These are phyloP conservation scores for Condylostoma magnum DNA, from an alignment of 169 alveolate species.

Conservation along the genomic window DNA sequence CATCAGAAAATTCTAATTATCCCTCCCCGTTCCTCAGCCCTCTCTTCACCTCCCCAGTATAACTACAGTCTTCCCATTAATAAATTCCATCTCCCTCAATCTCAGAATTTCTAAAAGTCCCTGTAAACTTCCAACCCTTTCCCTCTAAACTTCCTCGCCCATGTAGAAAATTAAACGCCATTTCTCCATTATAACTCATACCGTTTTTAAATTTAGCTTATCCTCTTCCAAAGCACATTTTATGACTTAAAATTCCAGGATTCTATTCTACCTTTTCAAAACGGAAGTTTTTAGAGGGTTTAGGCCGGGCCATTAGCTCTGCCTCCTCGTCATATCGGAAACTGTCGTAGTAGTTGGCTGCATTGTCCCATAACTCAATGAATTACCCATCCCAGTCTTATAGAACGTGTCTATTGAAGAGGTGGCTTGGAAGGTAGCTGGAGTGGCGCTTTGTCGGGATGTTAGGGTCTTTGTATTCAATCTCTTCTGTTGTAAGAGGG, in stretches of 20 bases:
- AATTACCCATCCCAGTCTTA: conserved; percentile 10
- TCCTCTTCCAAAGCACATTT: conserved; percentile 74
- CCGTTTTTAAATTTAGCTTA: conserved; percentile 73
- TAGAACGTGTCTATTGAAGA: background rate
- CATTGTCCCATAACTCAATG: conserved; percentile 25
- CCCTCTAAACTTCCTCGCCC: conserved; percentile 73
- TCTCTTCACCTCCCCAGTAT: conserved; percentile 63
- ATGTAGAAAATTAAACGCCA: conserved; percentile 62
- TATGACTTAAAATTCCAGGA: conserved; percentile 36
- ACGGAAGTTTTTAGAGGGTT: conserved; percentile 11
- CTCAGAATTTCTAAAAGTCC: conserved; percentile 62
- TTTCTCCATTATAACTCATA: conserved; percentile 65
- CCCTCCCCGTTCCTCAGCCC: conserved; percentile 77
- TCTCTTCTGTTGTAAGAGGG: conserved; percentile 28
- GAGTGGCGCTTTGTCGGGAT: conserved; percentile 26
- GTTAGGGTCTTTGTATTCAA: conserved; percentile 19
- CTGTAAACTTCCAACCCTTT: conserved; percentile 64
- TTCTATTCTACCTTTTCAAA: conserved; percentile 26
- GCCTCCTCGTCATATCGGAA: conserved; percentile 18
- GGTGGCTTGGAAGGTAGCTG: conserved; percentile 14
- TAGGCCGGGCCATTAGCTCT: conserved; percentile 10
- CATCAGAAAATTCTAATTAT: conserved; percentile 46
- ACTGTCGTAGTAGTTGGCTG: conserved; percentile 25
- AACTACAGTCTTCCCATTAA: conserved; percentile 70
- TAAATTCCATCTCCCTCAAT: conserved; percentile 75